Evolutionary conservation across 2,329 filamentous ascomycete genomes (phyloP).

Genomic region (Curvularia spicifera): DNA sequence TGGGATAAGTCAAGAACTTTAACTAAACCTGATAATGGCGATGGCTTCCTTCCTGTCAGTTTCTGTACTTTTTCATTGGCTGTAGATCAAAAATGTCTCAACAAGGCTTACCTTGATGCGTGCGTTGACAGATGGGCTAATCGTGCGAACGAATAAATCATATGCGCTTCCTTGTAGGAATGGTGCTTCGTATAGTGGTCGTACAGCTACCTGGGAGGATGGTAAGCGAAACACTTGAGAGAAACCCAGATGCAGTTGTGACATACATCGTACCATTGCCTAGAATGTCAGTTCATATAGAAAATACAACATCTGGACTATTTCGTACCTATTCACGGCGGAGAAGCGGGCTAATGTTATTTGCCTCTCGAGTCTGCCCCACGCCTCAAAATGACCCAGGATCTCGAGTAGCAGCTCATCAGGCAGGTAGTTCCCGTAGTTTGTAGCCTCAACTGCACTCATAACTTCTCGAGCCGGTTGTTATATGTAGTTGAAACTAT

Average conservation of each 20-base stretch:
- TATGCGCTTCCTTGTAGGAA: slow-evolving; percentile 61
- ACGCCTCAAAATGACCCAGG: slow-evolving; percentile 51
- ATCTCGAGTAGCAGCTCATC: slow-evolving; percentile 62
- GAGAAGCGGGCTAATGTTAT: slow-evolving; percentile 59
- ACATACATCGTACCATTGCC: slow-evolving; percentile 62
- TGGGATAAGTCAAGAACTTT: slow-evolving; percentile 59
- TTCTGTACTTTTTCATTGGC: background rate
- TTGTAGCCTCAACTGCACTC: slow-evolving; percentile 2
- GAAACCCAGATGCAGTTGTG: background rate
- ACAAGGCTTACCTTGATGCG: slow-evolving; percentile 46
- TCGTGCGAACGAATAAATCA: slow-evolving; percentile 59
- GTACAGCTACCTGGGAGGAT: slow-evolving; percentile 46
- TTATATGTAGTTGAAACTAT: background rate
- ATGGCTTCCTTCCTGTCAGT: slow-evolving; percentile 42
- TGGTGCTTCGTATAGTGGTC: slow-evolving; percentile 61
- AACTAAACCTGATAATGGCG: slow-evolving; percentile 59
- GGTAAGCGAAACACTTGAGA: background rate
- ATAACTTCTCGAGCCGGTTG: slow-evolving; percentile 1
- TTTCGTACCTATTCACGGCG: slow-evolving; percentile 45
- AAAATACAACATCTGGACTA: background rate
- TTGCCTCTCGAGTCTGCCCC: slow-evolving; percentile 50
- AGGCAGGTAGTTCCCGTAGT: slow-evolving; percentile 54
- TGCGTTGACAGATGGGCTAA: slow-evolving; percentile 60
- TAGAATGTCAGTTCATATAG: slow-evolving; percentile 23
- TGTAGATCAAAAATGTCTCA: too few relatives aligned